Percentiles rank a stretch among this genome's conserved stretches.
Conservation (phyloP, 129 eudicot species). For the Rutidosis leptorrhynchoides region DNA sequence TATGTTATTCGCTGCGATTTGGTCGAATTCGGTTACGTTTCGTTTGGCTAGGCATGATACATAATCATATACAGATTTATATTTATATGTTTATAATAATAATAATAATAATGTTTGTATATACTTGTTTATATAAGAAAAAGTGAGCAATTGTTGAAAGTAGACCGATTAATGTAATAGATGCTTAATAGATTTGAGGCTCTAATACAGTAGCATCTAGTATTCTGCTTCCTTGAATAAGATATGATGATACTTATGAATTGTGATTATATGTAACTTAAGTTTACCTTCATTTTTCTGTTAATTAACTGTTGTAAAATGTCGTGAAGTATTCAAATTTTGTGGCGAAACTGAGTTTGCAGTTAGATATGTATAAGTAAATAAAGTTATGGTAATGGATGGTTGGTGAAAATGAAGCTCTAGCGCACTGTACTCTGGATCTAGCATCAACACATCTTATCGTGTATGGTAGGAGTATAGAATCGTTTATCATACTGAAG, state of each 20-base stretch:
- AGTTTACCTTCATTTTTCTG: background rate
- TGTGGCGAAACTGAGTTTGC: background rate
- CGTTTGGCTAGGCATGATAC: background rate
- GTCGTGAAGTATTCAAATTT: too few relatives aligned
- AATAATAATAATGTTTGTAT: background rate
- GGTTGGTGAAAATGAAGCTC: constrained; percentile 5
- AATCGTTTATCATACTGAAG: too few relatives aligned
- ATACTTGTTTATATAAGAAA: background rate
- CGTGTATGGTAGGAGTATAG: too few relatives aligned
- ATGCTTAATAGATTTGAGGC: background rate
- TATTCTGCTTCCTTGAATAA: background rate
- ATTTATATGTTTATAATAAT: too few relatives aligned
- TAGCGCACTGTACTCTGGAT: background rate
- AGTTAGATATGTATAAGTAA: too few relatives aligned
- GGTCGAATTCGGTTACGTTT: background rate
- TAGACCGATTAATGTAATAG: background rate
- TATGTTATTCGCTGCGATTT: constrained; percentile 3
- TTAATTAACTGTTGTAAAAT: too few relatives aligned
- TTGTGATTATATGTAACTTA: background rate
- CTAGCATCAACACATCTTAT: background rate
- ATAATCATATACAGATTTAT: background rate
- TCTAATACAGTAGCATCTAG: background rate
- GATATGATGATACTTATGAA: background rate
- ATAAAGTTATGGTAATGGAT: background rate
- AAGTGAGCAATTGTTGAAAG: background rate